phyloP scores from a whole-genome alignment of 75 land plant genomes.

The Adiantum capillusveneris region DNA sequence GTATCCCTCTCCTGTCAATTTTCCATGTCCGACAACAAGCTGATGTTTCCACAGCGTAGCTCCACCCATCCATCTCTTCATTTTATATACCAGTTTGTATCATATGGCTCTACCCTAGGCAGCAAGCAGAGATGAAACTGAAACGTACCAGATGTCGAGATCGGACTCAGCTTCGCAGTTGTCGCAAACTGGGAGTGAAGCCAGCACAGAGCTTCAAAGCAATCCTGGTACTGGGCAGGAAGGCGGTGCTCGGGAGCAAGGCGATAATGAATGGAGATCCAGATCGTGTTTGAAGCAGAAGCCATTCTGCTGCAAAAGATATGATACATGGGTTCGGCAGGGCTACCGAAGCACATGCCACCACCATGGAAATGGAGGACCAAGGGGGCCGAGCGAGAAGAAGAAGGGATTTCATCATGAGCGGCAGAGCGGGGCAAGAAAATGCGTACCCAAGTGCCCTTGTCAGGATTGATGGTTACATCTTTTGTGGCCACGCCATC shows the following conservation, averaged over 20 bases:
- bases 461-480: slow-evolving; percentile 19
- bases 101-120: too few relatives aligned
- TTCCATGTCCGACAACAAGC: too few relatives aligned
- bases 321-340: slow-evolving; percentile 43
- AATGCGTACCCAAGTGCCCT: slow-evolving; percentile 29
- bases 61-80: too few relatives aligned
- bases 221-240: slow-evolving; percentile 19
- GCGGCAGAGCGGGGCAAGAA: slow-evolving; percentile 26
- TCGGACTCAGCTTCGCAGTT: too few relatives aligned
- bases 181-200: not conserved
- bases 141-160: too few relatives aligned
- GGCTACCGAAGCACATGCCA: slow-evolving; percentile 54
- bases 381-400: slow-evolving; percentile 25
- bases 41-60: too few relatives aligned
- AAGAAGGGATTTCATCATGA: not conserved
- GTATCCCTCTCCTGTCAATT: too few relatives aligned
- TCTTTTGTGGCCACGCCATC: slow-evolving; percentile 37
- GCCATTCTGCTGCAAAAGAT: slow-evolving; percentile 50
- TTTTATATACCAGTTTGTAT: too few relatives aligned
- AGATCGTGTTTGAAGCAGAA: slow-evolving; percentile 25
- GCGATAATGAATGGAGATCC: slow-evolving; percentile 51
- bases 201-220: slow-evolving; percentile 3
- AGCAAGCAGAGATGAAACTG: too few relatives aligned
- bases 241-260: slow-evolving; percentile 67
- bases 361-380: slow-evolving; percentile 74